Percentiles rank a stretch among this genome's conserved stretches.
These are phyloP conservation scores for Alternaria burnsii DNA, from an alignment of 2,329 filamentous ascomycete genomes.

Conservation along the genomic window DNA sequence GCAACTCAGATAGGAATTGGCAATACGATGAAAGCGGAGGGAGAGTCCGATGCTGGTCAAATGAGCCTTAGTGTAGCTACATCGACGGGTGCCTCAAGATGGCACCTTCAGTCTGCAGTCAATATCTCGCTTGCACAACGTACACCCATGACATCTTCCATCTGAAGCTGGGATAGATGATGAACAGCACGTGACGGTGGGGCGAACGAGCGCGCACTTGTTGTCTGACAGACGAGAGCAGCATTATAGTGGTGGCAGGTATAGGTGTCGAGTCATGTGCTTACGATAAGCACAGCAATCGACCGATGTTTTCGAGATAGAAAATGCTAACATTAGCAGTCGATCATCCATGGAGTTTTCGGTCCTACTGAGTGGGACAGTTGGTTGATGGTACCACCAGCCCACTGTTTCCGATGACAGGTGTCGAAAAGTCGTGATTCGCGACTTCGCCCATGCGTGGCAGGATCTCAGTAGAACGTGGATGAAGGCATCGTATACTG, in stretches of 20 bases:
- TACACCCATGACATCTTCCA: neutral
- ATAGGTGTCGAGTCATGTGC: neutral
- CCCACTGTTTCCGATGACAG: neutral
- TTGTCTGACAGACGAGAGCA: neutral
- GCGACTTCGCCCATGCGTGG: neutral
- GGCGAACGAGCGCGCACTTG: neutral
- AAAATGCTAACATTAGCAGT: neutral
- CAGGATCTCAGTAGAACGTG: neutral
- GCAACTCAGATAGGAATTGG: neutral
- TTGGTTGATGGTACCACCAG: neutral
- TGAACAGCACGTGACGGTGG: neutral
- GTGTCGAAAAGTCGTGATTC: neutral
- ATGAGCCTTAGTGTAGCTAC: neutral
- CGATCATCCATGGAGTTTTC: neutral
- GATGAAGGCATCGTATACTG: fast-evolving
- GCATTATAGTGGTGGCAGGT: neutral
- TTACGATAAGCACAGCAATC: neutral
- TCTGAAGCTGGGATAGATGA: neutral
- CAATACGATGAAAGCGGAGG: neutral
- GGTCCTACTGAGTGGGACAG: neutral
- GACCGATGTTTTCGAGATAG: neutral
- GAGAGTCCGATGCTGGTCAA: neutral
- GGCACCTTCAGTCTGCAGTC: neutral
- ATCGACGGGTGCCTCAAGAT: neutral
- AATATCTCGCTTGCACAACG: neutral